Base-by-base conservation (phyloP, 2,329 filamentous ascomycete species). In the Fusarium sp. region DNA sequence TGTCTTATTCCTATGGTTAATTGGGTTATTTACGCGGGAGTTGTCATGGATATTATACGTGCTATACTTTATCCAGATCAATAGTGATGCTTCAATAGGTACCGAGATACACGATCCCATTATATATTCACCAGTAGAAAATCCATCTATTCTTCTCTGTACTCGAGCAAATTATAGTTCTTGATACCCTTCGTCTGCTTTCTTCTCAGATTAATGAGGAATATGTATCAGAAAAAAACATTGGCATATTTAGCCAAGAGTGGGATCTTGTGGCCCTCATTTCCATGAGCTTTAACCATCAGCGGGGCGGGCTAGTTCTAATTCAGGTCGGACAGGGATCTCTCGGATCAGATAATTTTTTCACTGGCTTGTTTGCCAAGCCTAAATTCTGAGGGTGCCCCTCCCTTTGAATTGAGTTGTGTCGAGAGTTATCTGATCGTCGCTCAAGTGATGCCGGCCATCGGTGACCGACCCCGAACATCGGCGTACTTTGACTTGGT, bases 311-410 rank as follows among this genome's bases (percentile, higher is more conserved):
- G 40, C 59, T 47, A 57, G 46, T n/a, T 13, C 59, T 19, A 39
- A 24, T 38, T 31, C 24, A 21, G 31, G 14, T 10, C 7, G 10
- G 34, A 38, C 52, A 57, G 57, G 70, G 65, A 60, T 71, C 17
- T 28, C 42, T 75, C 74, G 77, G 78, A 80, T 80, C 78, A 78
- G 78, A 80, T 80, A 80, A 80, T 76, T 74, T 68, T 72, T 59
- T 49, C 11, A 60, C 53, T 65, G 42, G 46, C 38, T 39, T 31
- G 33, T n/a, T 40, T 24, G 60, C 14, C 28, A 42, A 52, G 38
- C 22, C 33, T 33, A 36, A 22, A 47, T 24, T 38, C 43, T 42
- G 38, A 38, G 46, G 44, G 43, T 42, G 54, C 21, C 34, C 50
- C 28, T 40, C 46, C 49, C n/a, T 11, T 53, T 31, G 14, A 17